phyloP scores from a whole-genome alignment of 2,329 filamentous ascomycete species.

The Alternaria incomplexa region DNA sequence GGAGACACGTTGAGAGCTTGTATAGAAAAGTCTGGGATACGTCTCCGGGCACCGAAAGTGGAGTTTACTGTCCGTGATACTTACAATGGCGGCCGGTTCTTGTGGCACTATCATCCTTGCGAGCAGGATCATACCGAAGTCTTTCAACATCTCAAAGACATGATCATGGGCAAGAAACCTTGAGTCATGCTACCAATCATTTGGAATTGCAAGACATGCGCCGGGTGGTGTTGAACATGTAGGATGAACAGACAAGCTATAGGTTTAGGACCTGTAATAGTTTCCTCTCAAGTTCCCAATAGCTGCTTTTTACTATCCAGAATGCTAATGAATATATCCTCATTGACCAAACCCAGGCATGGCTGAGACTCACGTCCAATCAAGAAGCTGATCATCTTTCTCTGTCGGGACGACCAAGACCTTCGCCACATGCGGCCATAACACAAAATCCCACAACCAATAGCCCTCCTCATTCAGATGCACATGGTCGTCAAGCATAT shows the following conservation, averaged over 20 bases:
- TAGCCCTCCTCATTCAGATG: slow-evolving; percentile 22
- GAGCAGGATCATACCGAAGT: neutral
- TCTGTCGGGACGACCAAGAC: neutral
- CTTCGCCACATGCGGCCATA: slow-evolving; percentile 3
- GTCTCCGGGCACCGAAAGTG: neutral
- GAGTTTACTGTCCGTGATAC: neutral
- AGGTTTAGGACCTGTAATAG: neutral
- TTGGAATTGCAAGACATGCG: neutral
- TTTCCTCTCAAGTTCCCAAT: neutral
- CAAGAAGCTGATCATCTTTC: neutral
- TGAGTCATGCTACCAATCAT: neutral
- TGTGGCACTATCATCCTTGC: neutral
- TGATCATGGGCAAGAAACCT: neutral
- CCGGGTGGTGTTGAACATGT: neutral
- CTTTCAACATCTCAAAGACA: neutral
- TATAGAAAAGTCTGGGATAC: neutral
- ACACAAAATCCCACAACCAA: slow-evolving; percentile 7
- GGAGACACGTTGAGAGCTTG: neutral
- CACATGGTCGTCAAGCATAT: slow-evolving; percentile 21
- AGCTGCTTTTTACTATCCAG: neutral
- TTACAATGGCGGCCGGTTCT: neutral
- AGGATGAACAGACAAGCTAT: neutral
- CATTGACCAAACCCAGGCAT: neutral
- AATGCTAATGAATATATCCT: neutral
- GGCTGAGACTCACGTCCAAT: neutral